Conservation (phyloP, 352 stramenopile species). For the Globisporangium spinosum region DNA sequence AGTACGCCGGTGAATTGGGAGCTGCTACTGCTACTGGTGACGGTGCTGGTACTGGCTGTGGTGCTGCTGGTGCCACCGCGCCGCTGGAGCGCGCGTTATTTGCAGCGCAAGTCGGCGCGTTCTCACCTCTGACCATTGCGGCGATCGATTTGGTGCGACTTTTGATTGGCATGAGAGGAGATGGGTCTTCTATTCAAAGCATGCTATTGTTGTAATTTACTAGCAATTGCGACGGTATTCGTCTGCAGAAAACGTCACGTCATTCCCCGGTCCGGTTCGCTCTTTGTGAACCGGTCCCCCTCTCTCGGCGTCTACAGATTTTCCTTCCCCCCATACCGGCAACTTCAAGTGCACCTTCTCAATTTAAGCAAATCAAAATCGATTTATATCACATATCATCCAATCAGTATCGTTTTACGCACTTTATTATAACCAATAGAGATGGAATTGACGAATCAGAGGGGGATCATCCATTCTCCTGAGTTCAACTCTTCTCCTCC, state of each 20-base stretch:
- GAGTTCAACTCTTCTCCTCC: background rate
- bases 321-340: background rate
- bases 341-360: background rate
- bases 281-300: background rate
- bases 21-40: background rate
- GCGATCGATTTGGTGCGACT: too few species aligned
- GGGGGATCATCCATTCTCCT: background rate
- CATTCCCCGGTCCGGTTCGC: constrained; percentile 5
- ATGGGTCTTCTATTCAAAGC: background rate
- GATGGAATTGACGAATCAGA: background rate
- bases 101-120: background rate
- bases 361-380: background rate
- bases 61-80: background rate
- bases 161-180: background rate
- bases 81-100: background rate
- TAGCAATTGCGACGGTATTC: background rate
- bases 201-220: background rate
- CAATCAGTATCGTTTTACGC: background rate
- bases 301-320: background rate
- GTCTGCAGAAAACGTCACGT: constrained; percentile 12
- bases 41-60: background rate
- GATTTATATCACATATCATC: background rate
- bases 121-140: background rate
- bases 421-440: background rate
- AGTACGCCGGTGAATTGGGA: constrained; percentile 25